Percentiles rank a stretch among this genome's conserved stretches.
These are phyloP conservation scores for Podospora tetraspora DNA, from an alignment of 495 filamentous ascomycete genomes.

Conservation along the genomic window DNA sequence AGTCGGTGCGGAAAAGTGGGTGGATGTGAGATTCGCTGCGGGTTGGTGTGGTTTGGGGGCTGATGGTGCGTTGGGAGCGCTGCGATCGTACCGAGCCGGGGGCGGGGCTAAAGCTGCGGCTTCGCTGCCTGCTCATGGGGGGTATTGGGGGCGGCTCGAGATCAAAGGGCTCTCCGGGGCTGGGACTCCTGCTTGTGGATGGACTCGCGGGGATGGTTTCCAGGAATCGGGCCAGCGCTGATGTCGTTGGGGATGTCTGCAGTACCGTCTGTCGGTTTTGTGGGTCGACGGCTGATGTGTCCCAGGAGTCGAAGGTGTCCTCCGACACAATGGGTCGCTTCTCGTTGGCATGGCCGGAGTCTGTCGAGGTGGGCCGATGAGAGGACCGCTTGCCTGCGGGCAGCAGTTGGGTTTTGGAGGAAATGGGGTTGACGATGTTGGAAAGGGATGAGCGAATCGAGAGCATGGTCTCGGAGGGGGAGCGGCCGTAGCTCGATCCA, in stretches of 20 bases:
- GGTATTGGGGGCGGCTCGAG: conserved; percentile 36
- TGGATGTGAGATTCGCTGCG: conserved; percentile 72
- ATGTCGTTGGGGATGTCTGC: conserved; percentile 42
- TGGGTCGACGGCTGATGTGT: conserved; percentile 57
- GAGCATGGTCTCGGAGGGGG: conserved; percentile 44
- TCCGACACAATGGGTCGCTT: conserved; percentile 22
- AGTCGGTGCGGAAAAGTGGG: conserved; percentile 74
- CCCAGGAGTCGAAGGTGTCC: conserved; percentile 66
- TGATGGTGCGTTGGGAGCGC: conserved; percentile 30
- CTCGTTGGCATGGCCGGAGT: conserved; percentile 32
- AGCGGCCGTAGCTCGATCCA: conserved; percentile 38
- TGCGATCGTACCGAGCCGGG: background rate
- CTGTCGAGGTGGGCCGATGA: conserved; percentile 34
- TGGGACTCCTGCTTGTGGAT: conserved; percentile 45
- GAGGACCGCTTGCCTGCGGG: conserved; percentile 24
- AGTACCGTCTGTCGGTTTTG: conserved; percentile 52
- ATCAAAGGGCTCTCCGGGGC: conserved; percentile 43
- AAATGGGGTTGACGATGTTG: conserved; percentile 44
- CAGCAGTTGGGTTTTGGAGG: conserved; percentile 46
- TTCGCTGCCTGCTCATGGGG: conserved; percentile 29
- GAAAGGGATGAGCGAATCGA: conserved; percentile 52
- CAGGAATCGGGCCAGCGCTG: conserved; percentile 40
- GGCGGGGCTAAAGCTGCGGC: conserved; percentile 42
- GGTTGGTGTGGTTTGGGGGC: conserved; percentile 12
- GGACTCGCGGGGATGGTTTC: conserved; percentile 59